phyloP scores from a whole-genome alignment of 164 flowering plant species.

The Berberis vulgaris region DNA sequence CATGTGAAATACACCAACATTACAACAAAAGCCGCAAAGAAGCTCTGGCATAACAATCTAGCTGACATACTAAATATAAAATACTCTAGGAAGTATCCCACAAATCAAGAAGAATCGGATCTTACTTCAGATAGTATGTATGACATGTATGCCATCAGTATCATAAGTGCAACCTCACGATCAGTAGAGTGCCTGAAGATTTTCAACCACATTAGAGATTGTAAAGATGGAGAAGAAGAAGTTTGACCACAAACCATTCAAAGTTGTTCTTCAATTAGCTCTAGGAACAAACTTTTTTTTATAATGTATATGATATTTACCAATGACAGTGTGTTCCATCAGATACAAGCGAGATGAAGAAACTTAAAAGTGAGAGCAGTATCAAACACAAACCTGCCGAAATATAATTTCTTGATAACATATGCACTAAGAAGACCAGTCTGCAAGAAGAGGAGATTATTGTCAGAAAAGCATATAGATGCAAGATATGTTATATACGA shows the following conservation, averaged over 20 bases:
- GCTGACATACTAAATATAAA: not conserved
- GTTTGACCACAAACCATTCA: too few species aligned
- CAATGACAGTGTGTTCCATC: too few species aligned
- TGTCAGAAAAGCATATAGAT: not conserved
- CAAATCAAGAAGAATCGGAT: not conserved
- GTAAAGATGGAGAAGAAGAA: not conserved
- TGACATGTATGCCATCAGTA: slow-evolving; percentile 85
- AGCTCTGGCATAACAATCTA: slow-evolving; percentile 1
- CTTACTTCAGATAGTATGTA: slow-evolving; percentile 81
- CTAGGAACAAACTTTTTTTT: too few species aligned
- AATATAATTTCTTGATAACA: slow-evolving; percentile 61
- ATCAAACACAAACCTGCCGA: slow-evolving; percentile 52
- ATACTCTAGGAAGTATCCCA: not conserved
- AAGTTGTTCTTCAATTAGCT: too few species aligned
- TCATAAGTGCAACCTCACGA: slow-evolving; percentile 88
- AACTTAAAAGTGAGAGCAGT: not conserved
- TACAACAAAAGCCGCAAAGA: not conserved
- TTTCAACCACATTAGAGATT: not conserved
- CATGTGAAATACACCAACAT: slow-evolving; percentile 11
- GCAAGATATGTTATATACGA: not conserved
- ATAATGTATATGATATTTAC: too few species aligned
- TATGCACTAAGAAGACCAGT: slow-evolving; percentile 72
- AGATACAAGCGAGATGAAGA: not conserved
- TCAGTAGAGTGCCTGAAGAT: slow-evolving; percentile 75
- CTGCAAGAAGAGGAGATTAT: slow-evolving; percentile 28